These are phyloP conservation scores for Ceratobasidium sp. DNA, from an alignment of 1,284 basidiomycete genomes.

Conservation along the genomic window DNA sequence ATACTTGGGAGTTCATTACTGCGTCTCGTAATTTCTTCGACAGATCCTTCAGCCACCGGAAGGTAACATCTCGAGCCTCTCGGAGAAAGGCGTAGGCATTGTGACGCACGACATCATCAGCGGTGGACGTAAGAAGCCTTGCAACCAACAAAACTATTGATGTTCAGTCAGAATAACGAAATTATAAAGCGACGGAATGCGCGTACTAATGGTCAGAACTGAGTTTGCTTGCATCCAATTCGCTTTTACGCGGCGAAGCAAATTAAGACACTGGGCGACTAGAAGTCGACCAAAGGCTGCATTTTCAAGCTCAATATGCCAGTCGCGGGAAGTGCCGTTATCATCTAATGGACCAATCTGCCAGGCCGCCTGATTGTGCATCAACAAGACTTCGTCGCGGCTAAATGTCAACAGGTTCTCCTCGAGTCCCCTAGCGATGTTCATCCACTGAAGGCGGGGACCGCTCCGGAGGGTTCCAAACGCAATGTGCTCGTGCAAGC, in stretches of 20 bases:
- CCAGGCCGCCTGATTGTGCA: conserved; percentile 60
- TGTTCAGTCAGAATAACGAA: not conserved
- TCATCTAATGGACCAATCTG: conserved; percentile 42
- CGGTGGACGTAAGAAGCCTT: conserved; percentile 30
- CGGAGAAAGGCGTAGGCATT: conserved; percentile 14
- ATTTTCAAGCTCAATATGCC: conserved; percentile 34
- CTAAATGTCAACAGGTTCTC: conserved; percentile 58
- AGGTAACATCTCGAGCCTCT: conserved; percentile 13
- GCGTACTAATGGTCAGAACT: conserved; percentile 21
- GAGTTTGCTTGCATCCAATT: conserved; percentile 41
- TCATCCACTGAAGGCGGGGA: conserved; percentile 64
- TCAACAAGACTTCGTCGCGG: conserved; percentile 58
- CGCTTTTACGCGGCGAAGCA: conserved; percentile 18
- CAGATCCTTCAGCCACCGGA: conserved; percentile 18
- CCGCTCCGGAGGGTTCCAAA: conserved; percentile 64
- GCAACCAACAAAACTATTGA: conserved; percentile 27
- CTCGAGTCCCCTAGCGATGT: conserved; percentile 62
- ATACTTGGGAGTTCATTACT: not conserved
- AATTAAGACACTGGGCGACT: not conserved
- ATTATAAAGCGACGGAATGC: not conserved
- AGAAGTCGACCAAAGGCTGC: conserved; percentile 18
- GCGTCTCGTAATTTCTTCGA: not conserved
- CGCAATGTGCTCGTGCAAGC: conserved; percentile 62
- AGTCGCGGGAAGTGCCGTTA: conserved; percentile 15
- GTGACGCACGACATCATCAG: not conserved